phyloP scores from a whole-genome alignment of 2,329 filamentous ascomycete genomes.

The Phaeosphaeriaceae sp. region DNA sequence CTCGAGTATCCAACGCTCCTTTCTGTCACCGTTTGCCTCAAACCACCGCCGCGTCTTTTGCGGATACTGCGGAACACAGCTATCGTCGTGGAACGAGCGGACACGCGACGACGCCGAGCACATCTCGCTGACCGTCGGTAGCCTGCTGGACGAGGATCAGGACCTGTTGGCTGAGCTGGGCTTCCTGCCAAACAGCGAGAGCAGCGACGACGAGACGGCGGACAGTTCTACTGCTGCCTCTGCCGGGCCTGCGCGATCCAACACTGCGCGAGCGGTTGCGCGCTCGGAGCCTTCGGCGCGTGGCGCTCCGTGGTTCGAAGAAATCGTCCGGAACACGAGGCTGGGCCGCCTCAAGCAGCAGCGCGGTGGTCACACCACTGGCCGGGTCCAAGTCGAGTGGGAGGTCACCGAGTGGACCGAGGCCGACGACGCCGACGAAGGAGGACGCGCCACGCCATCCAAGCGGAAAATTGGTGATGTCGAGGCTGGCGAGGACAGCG shows the following conservation, averaged over 20 bases:
- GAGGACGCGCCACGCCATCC: constrained; percentile 30
- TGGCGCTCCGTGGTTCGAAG: constrained; percentile 87
- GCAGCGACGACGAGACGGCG: constrained; percentile 30
- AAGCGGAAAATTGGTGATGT: constrained; percentile 47
- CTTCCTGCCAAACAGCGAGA: constrained; percentile 62
- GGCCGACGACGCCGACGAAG: constrained; percentile 48
- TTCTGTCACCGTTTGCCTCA: constrained; percentile 55
- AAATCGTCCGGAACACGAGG: constrained; percentile 76
- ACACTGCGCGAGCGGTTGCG: constrained; percentile 16
- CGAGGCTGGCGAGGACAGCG: constrained; percentile 33
- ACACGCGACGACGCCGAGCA: constrained; percentile 75
- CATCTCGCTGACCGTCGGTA: constrained; percentile 83
- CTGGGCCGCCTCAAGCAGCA: constrained; percentile 72
- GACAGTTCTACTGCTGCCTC: constrained; percentile 23
- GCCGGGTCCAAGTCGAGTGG: constrained; percentile 75
- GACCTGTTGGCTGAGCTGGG: constrained; percentile 75
- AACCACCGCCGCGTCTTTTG: constrained; percentile 78
- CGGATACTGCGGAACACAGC: constrained; percentile 86
- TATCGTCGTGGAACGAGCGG: constrained; percentile 83
- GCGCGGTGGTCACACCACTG: constrained; percentile 68
- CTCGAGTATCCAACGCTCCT: constrained; percentile 54
- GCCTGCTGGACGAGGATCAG: constrained; percentile 74
- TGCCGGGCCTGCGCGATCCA: constrained; percentile 17
- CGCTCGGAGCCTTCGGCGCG: constrained; percentile 39
- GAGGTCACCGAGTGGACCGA: constrained; percentile 75